Conservation (phyloP, 1,284 basidiomycete species). For the Psilocybe mexicana region DNA sequence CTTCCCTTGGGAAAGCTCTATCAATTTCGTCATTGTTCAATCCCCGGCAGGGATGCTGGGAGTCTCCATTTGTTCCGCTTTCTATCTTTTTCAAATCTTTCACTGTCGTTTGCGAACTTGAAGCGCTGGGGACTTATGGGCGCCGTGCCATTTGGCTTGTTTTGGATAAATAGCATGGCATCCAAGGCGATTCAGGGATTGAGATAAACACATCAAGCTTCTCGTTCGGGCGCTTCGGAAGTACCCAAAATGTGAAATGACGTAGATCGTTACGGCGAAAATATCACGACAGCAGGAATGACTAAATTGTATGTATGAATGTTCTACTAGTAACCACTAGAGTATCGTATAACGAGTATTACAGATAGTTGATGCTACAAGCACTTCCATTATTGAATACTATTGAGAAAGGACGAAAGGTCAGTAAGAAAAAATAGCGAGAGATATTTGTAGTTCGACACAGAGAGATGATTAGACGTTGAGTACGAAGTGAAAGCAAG, state of each 20-base stretch:
- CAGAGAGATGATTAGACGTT: too few relatives aligned
- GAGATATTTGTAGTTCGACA: too few relatives aligned
- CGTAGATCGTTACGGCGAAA: neutral
- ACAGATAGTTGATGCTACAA: neutral
- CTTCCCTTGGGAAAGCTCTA: too few relatives aligned
- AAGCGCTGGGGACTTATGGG: neutral
- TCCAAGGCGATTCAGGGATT: neutral
- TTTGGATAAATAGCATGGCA: neutral
- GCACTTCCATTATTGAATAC: too few relatives aligned
- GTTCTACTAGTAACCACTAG: neutral
- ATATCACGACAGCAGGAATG: neutral
- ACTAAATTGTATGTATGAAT: neutral
- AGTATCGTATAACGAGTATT: neutral
- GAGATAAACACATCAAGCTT: neutral
- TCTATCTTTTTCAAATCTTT: neutral
- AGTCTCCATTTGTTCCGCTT: neutral
- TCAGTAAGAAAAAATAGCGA: too few relatives aligned
- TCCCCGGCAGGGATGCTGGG: neutral
- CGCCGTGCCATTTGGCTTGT: neutral
- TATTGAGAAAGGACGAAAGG: too few relatives aligned
- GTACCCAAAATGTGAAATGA: neutral
- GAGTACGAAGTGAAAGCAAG: too few relatives aligned
- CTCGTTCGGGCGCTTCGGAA: neutral
- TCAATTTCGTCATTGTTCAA: too few relatives aligned
- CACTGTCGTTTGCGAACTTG: neutral